Evolutionary conservation across 371 early-diverging fungal genomes (phyloP), one percentile per base, ranked within the genome.

Genomic region (Rhizopus microsporus): DNA sequence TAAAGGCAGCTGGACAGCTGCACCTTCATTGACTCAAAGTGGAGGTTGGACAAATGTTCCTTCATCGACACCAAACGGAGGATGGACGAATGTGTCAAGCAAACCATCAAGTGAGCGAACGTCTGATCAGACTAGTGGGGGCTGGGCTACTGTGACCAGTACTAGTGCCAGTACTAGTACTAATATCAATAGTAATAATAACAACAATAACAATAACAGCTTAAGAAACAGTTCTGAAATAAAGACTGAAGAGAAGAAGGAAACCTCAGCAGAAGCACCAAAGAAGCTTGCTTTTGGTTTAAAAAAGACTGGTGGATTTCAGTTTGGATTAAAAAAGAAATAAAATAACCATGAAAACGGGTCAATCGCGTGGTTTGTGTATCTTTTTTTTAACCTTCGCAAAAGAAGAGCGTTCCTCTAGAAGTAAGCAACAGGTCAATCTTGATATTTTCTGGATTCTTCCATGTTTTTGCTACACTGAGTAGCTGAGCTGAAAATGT

Each of bases 311-410:
- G 46, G 58, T 50, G 68, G 65, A 15, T 68, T 74, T 40, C 67
- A 71, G 32, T 74, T 74, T 62, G 72, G 69, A 0, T 57, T 74
- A 29, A 71, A 69, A 44, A 74, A 71, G 53, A 64, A 71, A 46
- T 51, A 52, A 56, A 37, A 33, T 37, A 37, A 6, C 23, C 0
- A 23, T 23, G 23, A 23, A 23, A 23, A 23, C 0, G 23, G 23
- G 23, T 23, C 23, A 23, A 23, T 23, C 23, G 23, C 23, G 23
- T 23, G 23, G 2, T 23, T 23, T 23, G 23, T 1, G 23, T 23
- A 23, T 23, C 23, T 2, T 23, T 23, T 23, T 23, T 23, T 23
- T 23, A 23, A 2, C 23, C 23, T 23, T 23, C 2, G 2, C 23
- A 23, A 23, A 23, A 23, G 23, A 23, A 23, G 2, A 23, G 23